Percentiles rank a stretch among this genome's conserved stretches.
These are phyloP conservation scores for Venturiaceae sp. DNA, from an alignment of 2,329 filamentous ascomycete species.

Conservation along the genomic window DNA sequence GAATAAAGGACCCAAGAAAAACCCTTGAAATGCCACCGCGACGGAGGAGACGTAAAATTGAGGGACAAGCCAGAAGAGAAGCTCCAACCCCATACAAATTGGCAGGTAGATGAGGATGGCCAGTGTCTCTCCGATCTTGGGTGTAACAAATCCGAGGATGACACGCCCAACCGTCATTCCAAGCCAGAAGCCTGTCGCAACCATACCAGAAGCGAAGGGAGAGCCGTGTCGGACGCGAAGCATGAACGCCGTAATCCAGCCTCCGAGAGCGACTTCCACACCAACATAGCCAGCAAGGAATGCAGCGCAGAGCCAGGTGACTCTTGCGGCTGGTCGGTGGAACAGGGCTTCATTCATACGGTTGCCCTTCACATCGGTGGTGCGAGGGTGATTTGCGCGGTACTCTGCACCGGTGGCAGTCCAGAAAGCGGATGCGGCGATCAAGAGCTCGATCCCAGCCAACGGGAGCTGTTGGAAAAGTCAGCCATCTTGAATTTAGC, in stretches of 20 bases:
- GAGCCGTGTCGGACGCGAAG: constrained; percentile 61
- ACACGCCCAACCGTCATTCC: constrained; percentile 69
- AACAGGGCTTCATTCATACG: constrained; percentile 41
- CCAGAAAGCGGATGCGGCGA: constrained; percentile 53
- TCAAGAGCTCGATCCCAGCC: constrained; percentile 45
- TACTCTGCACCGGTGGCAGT: constrained; percentile 48
- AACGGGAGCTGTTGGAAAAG: constrained; percentile 35
- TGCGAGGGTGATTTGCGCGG: constrained; percentile 38
- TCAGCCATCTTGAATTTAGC: neutral
- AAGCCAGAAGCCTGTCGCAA: constrained; percentile 74
- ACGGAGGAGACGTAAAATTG: constrained; percentile 64
- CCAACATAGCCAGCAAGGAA: constrained; percentile 77
- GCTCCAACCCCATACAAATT: constrained; percentile 52
- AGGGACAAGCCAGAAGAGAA: constrained; percentile 76
- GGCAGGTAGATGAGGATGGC: constrained; percentile 52
- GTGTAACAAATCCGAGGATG: constrained; percentile 66
- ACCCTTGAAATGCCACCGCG: constrained; percentile 62
- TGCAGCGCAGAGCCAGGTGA: constrained; percentile 63
- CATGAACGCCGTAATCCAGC: constrained; percentile 85
- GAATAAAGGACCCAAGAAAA: constrained; percentile 73
- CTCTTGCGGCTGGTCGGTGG: constrained; percentile 33
- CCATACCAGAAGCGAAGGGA: constrained; percentile 64
- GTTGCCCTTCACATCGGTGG: constrained; percentile 35
- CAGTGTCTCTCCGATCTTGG: constrained; percentile 59
- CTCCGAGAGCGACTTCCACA: constrained; percentile 63